Percentiles rank a stretch among this genome's conserved stretches.
Evolutionary conservation across 2,329 filamentous ascomycete species (phyloP).

Genomic region (Dactylellina haptotyla): DNA sequence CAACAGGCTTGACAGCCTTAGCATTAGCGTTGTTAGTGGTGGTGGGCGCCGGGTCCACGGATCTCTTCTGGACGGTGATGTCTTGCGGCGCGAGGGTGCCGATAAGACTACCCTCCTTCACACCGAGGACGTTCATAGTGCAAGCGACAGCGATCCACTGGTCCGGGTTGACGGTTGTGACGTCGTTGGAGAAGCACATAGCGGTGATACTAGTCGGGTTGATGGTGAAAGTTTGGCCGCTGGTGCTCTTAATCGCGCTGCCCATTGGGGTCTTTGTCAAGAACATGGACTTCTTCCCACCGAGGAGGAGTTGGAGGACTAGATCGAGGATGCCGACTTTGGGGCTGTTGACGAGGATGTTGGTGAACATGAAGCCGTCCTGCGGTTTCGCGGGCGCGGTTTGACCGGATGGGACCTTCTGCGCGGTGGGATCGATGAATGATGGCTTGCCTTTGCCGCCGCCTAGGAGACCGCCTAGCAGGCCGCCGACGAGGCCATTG

Average conservation of each 20-base stretch:
- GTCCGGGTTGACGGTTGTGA: not conserved
- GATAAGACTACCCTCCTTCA: constrained; percentile 3
- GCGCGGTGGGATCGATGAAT: constrained; percentile 25
- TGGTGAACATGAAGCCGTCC: constrained; percentile 27
- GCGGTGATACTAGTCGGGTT: constrained; percentile 11
- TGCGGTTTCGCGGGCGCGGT: constrained; percentile 23
- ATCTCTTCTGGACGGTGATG: not conserved
- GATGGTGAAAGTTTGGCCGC: constrained; percentile 10
- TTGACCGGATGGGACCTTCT: constrained; percentile 19
- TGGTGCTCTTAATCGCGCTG: constrained; percentile 8
- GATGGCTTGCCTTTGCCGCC: not conserved
- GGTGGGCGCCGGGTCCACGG: not conserved
- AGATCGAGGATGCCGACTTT: constrained; percentile 8
- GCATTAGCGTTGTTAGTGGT: not conserved
- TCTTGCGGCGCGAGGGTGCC: constrained; percentile 19
- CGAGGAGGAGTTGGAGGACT: constrained; percentile 35
- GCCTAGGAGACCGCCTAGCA: constrained; percentile 34
- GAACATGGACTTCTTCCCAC: constrained; percentile 35
- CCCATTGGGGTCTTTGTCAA: constrained; percentile 2
- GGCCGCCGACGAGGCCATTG: constrained; percentile 25
- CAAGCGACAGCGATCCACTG: constrained; percentile 14
- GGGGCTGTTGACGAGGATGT: constrained; percentile 35
- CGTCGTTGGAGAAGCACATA: constrained; percentile 34
- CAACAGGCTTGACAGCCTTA: not conserved
- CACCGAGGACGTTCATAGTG: constrained; percentile 12